Conservation (phyloP, 805 yeast species). For the Lipomyces mesembrius region DNA sequence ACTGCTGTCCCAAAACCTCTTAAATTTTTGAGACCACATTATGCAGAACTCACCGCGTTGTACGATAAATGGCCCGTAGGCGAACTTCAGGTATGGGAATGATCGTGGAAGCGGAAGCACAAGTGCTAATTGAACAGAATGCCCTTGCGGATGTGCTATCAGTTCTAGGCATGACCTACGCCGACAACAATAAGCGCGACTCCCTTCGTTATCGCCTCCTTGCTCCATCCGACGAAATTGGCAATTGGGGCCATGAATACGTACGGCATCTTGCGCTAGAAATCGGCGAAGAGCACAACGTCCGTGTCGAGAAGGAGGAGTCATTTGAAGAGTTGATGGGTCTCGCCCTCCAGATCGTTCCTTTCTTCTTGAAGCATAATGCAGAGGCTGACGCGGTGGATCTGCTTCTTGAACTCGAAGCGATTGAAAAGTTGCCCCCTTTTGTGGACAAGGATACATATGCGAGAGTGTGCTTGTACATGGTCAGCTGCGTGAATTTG, state of each 20-base stretch:
- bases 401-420: slow-evolving; percentile 84
- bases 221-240: slow-evolving; percentile 60
- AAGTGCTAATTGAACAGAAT: slow-evolving; percentile 7
- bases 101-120: not conserved
- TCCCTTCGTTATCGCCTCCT: slow-evolving; percentile 77
- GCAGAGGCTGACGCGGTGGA: slow-evolving; percentile 99
- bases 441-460: slow-evolving; percentile 84
- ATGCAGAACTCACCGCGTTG: slow-evolving; percentile 65
- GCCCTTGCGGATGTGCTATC: slow-evolving; percentile 87
- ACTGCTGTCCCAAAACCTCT: slow-evolving; percentile 99
- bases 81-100: slow-evolving; percentile 43
- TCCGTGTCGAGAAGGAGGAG: slow-evolving; percentile 40
- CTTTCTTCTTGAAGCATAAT: slow-evolving; percentile 88
- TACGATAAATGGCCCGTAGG: slow-evolving; percentile 68
- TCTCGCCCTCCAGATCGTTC: slow-evolving; percentile 78
- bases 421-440: slow-evolving; percentile 78
- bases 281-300: slow-evolving; percentile 78
- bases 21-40: slow-evolving; percentile 90
- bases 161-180: slow-evolving; percentile 91
- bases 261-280: slow-evolving; percentile 94
- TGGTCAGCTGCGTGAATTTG: slow-evolving; percentile 83
- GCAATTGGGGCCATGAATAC: slow-evolving; percentile 98
- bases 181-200: slow-evolving; percentile 78
- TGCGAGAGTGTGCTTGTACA: slow-evolving; percentile 85
- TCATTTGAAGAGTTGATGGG: slow-evolving; percentile 55